A percentile compares a stretch with the other conserved stretches of the same genome.
phyloP scores from a whole-genome alignment of 352 stramenopile species.

The Globisporangium canariense region DNA sequence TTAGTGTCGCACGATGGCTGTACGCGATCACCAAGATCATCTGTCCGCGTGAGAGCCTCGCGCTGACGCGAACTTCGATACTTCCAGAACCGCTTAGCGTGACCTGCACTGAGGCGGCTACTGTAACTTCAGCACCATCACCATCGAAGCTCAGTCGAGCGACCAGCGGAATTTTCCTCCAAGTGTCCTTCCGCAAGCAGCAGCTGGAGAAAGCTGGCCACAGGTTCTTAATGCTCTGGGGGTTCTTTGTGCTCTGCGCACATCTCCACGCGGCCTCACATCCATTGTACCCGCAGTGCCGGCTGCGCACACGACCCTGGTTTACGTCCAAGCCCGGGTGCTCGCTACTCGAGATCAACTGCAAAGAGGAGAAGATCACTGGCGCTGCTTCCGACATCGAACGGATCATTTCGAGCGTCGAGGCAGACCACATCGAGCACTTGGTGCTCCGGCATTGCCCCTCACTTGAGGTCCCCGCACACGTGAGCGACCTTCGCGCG shows the following conservation, averaged over 20 bases:
- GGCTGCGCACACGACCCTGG: constrained; percentile 18
- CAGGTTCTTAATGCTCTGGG: constrained; percentile 27
- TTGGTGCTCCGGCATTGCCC: constrained; percentile 16
- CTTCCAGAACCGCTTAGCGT: not conserved
- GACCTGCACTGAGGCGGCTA: too few species aligned
- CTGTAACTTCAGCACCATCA: not conserved
- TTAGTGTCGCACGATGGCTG: constrained; percentile 23
- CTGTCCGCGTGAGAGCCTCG: not conserved
- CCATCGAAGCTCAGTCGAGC: not conserved
- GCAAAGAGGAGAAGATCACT: not conserved
- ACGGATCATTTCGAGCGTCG: not conserved
- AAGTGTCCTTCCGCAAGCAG: not conserved
- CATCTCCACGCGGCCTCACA: constrained; percentile 23
- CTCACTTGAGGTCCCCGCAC: constrained; percentile 5
- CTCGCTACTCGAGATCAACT: constrained; percentile 15
- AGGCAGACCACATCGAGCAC: constrained; percentile 11
- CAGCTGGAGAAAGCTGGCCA: constrained; percentile 15
- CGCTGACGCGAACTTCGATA: not conserved
- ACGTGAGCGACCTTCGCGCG: not conserved
- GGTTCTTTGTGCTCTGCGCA: constrained; percentile 19
- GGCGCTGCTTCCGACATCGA: constrained; percentile 3
- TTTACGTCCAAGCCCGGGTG: constrained; percentile 10
- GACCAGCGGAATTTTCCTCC: not conserved
- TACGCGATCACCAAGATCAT: constrained; percentile 28
- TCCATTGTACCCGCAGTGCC: constrained; percentile 24